Conservation (phyloP, 2,329 filamentous ascomycete species). For the Paecilomyces niveus region DNA sequence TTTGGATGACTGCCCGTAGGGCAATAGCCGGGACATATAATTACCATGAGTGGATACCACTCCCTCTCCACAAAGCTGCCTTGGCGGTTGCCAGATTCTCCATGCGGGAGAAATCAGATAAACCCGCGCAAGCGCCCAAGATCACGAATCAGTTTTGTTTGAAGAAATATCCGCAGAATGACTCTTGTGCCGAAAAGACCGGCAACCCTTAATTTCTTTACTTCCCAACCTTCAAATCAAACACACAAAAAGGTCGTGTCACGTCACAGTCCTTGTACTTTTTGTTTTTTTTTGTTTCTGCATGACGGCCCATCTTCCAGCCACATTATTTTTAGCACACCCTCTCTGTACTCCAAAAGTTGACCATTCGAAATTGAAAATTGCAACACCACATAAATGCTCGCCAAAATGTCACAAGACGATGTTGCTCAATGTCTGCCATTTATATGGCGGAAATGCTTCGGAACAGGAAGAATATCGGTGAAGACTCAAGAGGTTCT, state of each 20-base stretch:
- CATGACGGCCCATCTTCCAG: background rate
- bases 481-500: background rate
- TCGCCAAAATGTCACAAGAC: background rate
- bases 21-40: background rate
- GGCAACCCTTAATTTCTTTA: background rate
- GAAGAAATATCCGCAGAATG: background rate
- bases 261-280: background rate
- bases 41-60: background rate
- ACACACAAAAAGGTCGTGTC: constrained; percentile 1
- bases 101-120: background rate
- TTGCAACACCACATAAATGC: background rate
- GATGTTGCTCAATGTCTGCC: background rate
- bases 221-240: background rate
- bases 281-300: background rate
- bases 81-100: background rate
- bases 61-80: background rate
- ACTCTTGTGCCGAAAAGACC: background rate
- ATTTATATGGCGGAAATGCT: background rate
- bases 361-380: background rate
- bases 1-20: background rate
- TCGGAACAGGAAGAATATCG: background rate
- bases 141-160: background rate
- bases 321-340: background rate
- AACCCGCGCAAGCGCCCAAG: background rate
- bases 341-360: background rate